Percentiles rank a stretch among this genome's conserved stretches.
These are phyloP conservation scores for Lasiosphaeria miniovina DNA, from an alignment of 495 filamentous ascomycete genomes.

Conservation along the genomic window DNA sequence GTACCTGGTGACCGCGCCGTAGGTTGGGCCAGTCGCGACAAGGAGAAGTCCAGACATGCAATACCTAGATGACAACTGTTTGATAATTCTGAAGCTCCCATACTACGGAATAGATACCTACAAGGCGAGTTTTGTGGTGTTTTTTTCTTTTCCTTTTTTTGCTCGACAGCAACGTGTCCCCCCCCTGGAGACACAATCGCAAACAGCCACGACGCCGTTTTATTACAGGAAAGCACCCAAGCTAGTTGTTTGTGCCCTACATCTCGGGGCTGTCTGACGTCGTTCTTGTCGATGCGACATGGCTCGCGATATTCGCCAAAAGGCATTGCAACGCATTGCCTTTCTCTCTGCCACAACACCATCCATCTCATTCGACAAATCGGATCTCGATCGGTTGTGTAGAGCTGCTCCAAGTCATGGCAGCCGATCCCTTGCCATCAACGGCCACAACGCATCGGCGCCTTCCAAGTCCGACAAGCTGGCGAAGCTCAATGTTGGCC, in stretches of 20 bases:
- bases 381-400: conserved; percentile 63
- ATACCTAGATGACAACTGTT: not conserved
- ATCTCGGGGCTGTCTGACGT: too few relatives aligned
- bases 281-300: conserved; percentile 23
- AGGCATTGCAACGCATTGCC: conserved; percentile 71
- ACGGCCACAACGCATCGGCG: conserved; percentile 27
- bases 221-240: too few relatives aligned
- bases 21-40: too few relatives aligned
- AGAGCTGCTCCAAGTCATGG: conserved; percentile 48
- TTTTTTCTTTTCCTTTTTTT: not conserved
- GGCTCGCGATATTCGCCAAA: conserved; percentile 55
- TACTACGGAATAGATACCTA: not conserved
- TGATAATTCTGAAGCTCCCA: not conserved
- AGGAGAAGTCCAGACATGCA: not conserved
- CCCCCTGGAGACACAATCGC: too few relatives aligned
- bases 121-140: not conserved
- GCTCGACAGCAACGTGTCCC: not conserved
- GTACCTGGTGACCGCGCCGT: not conserved
- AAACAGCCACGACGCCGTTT: too few relatives aligned
- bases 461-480: not conserved
- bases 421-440: conserved; percentile 28
- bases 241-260: too few relatives aligned
- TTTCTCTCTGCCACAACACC: conserved; percentile 55
- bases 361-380: conserved; percentile 49
- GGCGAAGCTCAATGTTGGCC: conserved; percentile 32